A percentile compares a stretch with the other conserved stretches of the same genome.
These are phyloP conservation scores for Haematococcus lacustris DNA, from an alignment of 139 green algal genomes.

Conservation along the genomic window DNA sequence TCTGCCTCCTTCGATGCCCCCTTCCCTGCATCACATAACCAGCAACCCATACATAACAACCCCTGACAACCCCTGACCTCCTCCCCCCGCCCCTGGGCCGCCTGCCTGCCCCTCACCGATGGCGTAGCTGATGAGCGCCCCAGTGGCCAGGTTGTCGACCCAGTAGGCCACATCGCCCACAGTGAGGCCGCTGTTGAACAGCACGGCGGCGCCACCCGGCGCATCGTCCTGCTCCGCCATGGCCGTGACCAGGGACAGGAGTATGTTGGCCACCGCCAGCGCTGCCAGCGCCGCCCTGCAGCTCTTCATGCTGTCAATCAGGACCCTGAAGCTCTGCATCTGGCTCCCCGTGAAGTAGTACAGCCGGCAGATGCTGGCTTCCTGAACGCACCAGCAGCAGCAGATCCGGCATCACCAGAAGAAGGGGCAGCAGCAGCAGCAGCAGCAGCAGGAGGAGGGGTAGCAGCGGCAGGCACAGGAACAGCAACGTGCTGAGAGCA, in stretches of 20 bases:
- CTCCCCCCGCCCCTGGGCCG: too few relatives aligned
- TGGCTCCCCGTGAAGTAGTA: constrained; percentile 3
- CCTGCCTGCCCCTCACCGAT: neutral
- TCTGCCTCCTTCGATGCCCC: neutral
- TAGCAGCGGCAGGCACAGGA: too few relatives aligned
- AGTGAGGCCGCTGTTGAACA: constrained; percentile 1
- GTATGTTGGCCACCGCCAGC: neutral
- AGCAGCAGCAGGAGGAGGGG: too few relatives aligned
- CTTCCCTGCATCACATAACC: neutral
- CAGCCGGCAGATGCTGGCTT: constrained; percentile 4
- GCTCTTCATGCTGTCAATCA: constrained; percentile 1
- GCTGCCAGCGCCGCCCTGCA: neutral
- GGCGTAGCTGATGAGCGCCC: neutral
- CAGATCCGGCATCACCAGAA: too few relatives aligned
- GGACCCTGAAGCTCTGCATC: neutral
- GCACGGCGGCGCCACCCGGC: neutral
- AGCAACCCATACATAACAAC: neutral
- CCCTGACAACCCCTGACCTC: neutral
- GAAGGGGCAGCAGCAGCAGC: too few relatives aligned
- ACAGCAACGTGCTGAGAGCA: too few relatives aligned
- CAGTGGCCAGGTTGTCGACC: neutral
- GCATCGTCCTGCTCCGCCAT: neutral
- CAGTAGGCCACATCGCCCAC: constrained; percentile 5
- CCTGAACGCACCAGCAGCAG: too few relatives aligned
- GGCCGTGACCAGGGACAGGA: neutral